Conservation (phyloP, 345 rosid genomes). For the Salix exigua region DNA sequence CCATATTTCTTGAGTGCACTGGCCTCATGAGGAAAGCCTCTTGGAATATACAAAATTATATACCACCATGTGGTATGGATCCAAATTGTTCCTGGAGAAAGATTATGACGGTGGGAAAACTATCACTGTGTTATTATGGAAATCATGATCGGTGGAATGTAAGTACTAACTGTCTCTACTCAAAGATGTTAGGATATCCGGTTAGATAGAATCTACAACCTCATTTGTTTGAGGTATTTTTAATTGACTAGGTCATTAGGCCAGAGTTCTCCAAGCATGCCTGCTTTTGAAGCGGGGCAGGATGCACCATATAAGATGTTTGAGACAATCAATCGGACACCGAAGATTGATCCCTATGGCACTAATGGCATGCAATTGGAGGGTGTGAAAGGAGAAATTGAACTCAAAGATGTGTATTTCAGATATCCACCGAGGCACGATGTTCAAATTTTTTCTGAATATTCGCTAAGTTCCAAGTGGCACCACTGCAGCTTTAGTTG, state of each 20-base stretch:
- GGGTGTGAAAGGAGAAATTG: constrained; percentile 49
- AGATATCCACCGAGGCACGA: constrained; percentile 72
- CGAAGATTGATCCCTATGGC: constrained; percentile 51
- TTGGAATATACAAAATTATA: constrained; percentile 46
- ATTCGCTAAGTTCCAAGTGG: constrained; percentile 53
- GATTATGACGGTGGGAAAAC: no score
- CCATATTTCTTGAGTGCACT: neutral
- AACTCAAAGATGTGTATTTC: constrained; percentile 55
- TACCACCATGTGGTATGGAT: no score
- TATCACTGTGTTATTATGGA: no score
- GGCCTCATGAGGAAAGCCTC: constrained; percentile 50
- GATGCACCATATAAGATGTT: constrained; percentile 74
- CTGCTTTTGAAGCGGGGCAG: constrained; percentile 62
- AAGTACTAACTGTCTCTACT: no score
- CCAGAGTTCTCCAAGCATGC: constrained; percentile 55
- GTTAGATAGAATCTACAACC: neutral
- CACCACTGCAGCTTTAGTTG: constrained; percentile 56
- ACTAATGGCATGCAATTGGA: constrained; percentile 34
- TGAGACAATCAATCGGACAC: constrained; percentile 52
- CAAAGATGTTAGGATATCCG: no score
- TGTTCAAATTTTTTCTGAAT: constrained; percentile 53
- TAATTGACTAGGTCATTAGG: constrained; percentile 42
- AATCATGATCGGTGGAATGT: no score
- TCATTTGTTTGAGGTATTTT: neutral
- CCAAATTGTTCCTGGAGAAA: no score